These are phyloP conservation scores for Corchorus olitorius DNA, from an alignment of 345 rosid species.

Conservation along the genomic window DNA sequence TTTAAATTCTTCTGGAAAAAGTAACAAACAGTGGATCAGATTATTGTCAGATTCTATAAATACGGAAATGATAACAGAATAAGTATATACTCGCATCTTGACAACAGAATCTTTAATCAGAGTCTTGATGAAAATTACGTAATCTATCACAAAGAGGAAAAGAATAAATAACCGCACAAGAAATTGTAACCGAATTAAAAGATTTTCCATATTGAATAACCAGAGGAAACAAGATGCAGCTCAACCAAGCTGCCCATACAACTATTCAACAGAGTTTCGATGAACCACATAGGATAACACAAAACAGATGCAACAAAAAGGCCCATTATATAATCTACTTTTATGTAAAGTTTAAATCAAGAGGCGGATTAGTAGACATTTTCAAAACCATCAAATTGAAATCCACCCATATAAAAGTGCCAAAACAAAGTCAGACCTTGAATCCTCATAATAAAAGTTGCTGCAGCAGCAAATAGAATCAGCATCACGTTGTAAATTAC, in stretches of 20 bases:
- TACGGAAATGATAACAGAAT: neutral
- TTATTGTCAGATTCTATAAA: neutral
- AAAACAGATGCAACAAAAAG: neutral
- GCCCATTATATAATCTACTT: neutral
- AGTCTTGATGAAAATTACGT: neutral
- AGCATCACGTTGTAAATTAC: neutral
- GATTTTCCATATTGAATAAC: neutral
- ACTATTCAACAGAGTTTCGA: neutral
- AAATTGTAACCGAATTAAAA: neutral
- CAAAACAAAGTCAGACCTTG: neutral
- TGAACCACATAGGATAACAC: neutral
- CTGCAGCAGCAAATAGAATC: too few relatives aligned
- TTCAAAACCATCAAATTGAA: neutral
- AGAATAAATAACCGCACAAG: neutral
- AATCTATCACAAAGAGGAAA: neutral
- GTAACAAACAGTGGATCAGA: neutral
- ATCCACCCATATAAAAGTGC: constrained; percentile 1
- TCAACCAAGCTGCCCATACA: neutral
- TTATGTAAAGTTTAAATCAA: neutral
- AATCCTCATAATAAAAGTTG: neutral
- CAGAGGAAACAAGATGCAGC: neutral
- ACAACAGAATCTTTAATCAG: neutral
- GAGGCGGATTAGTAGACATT: neutral
- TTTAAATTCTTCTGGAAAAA: constrained; percentile 24
- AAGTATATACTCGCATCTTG: neutral